Conservation (phyloP, 228 moss, liverwort and hornwort species). For the Sphagnum fallax region DNA sequence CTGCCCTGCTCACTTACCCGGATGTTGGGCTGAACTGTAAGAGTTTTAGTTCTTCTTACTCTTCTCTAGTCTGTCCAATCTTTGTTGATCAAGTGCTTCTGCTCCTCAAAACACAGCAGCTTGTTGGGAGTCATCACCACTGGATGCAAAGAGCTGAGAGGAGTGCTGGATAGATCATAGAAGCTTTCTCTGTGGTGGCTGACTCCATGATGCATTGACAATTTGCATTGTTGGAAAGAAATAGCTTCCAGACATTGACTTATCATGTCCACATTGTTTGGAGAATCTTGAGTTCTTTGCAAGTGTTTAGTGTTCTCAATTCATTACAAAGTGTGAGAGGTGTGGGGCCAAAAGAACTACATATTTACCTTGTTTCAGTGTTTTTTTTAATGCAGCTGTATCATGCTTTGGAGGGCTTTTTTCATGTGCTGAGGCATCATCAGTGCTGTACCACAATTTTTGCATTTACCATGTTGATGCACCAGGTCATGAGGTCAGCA, state of each 20-base stretch:
- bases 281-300: not conserved
- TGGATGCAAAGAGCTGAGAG: not conserved
- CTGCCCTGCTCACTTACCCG: conserved; percentile 84
- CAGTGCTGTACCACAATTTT: conserved; percentile 74
- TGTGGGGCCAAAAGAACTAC: not conserved
- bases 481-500: conserved; percentile 75
- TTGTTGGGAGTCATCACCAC: too few species aligned
- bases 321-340: not conserved
- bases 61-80: not conserved
- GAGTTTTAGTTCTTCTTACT: conserved; percentile 8
- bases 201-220: not conserved
- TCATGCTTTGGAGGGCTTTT: conserved; percentile 84
- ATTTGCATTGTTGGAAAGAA: not conserved
- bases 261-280: not conserved
- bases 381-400: conserved; percentile 40
- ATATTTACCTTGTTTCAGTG: not conserved
- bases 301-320: too few species aligned
- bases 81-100: not conserved
- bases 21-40: conserved; percentile 83
- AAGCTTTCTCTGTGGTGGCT: not conserved
- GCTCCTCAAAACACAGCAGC: not conserved
- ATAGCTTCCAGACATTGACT: not conserved
- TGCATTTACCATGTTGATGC: conserved; percentile 88
- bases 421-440: conserved; percentile 78
- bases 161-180: not conserved